Evolutionary conservation across 306 rosid genomes (phyloP).

Genomic region (Begonia masoniana): DNA sequence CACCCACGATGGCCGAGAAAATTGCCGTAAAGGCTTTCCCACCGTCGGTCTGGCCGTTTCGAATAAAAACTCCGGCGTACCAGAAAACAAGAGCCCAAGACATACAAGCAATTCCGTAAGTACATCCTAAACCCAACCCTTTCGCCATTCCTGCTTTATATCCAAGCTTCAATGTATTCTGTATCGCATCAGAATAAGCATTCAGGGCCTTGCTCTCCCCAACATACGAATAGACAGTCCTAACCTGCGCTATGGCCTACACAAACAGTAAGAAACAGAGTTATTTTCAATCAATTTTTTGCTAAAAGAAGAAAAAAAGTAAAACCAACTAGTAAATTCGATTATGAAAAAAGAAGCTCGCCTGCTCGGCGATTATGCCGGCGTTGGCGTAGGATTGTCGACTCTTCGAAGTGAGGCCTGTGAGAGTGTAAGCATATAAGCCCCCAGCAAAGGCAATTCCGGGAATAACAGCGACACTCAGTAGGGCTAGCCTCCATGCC

Average conservation of each 20-base stretch:
- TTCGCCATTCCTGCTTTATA: slow-evolving; percentile 99
- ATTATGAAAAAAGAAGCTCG: slow-evolving; percentile 10
- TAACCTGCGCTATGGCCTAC: slow-evolving; percentile 87
- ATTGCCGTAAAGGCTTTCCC: slow-evolving; percentile 98
- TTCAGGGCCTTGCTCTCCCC: slow-evolving; percentile 94
- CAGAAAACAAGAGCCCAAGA: slow-evolving; percentile 98
- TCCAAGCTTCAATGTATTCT: slow-evolving; percentile 85
- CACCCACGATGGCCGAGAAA: slow-evolving; percentile 97
- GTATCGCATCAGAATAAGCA: slow-evolving; percentile 92
- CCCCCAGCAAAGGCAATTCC: slow-evolving; percentile 99
- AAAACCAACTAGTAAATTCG: neutral
- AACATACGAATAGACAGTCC: slow-evolving; percentile 90
- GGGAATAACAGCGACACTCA: slow-evolving; percentile 94
- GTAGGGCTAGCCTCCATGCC: slow-evolving; percentile 91
- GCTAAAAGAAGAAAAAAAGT: slow-evolving; percentile 13
- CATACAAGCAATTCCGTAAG: slow-evolving; percentile 99
- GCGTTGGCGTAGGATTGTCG: slow-evolving; percentile 95
- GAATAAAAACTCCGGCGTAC: slow-evolving; percentile 94
- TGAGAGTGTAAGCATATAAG: slow-evolving; percentile 90
- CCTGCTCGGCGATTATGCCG: slow-evolving; percentile 94
- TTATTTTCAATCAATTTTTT: neutral
- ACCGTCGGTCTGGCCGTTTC: slow-evolving; percentile 91
- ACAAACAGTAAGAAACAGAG: slow-evolving; percentile 5
- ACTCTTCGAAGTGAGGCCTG: slow-evolving; percentile 93
- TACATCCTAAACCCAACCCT: slow-evolving; percentile 93